A percentile compares a stretch with the other conserved stretches of the same genome.
phyloP scores from a whole-genome alignment of 441 rosid genomes.

The Adansonia gregorii region DNA sequence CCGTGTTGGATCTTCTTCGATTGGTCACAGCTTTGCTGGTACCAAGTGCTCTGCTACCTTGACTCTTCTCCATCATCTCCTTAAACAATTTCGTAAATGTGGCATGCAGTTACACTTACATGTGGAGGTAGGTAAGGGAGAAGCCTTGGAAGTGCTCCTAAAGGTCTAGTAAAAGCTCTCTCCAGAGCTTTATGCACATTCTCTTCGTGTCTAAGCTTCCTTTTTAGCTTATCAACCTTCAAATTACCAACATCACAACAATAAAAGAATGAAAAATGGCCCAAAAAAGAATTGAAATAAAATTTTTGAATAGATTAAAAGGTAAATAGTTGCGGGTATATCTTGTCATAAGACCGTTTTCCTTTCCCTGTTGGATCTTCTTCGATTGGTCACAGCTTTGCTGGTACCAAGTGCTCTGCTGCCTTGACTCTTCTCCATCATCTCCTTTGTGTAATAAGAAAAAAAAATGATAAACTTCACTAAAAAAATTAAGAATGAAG shows the following conservation, averaged over 20 bases:
- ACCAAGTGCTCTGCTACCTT: slow-evolving; percentile 41
- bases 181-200: slow-evolving; percentile 91
- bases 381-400: slow-evolving; percentile 55
- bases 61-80: slow-evolving; percentile 54
- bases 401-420: slow-evolving; percentile 43
- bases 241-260: slow-evolving; percentile 26
- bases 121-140: slow-evolving; percentile 83
- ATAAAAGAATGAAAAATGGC: not conserved
- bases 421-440: slow-evolving; percentile 52
- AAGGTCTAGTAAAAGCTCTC: slow-evolving; percentile 92
- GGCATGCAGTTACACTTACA: slow-evolving; percentile 50
- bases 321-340: slow-evolving; percentile 42
- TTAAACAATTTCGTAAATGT: slow-evolving; percentile 20
- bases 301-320: not conserved
- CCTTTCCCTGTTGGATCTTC: slow-evolving; percentile 69
- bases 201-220: slow-evolving; percentile 91
- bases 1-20: slow-evolving; percentile 65
- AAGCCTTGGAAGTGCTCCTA: slow-evolving; percentile 92
- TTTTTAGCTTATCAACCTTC: slow-evolving; percentile 90
- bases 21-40: slow-evolving; percentile 53
- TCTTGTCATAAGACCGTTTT: slow-evolving; percentile 82
- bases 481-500: not conserved
- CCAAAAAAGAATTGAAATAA: not conserved
- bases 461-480: not conserved
- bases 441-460: slow-evolving; percentile 41